Percentiles rank a stretch among this genome's conserved stretches.
Evolutionary conservation across 768 basidiomycete genomes (phyloP).

Genomic region (Lactarius evosmus): DNA sequence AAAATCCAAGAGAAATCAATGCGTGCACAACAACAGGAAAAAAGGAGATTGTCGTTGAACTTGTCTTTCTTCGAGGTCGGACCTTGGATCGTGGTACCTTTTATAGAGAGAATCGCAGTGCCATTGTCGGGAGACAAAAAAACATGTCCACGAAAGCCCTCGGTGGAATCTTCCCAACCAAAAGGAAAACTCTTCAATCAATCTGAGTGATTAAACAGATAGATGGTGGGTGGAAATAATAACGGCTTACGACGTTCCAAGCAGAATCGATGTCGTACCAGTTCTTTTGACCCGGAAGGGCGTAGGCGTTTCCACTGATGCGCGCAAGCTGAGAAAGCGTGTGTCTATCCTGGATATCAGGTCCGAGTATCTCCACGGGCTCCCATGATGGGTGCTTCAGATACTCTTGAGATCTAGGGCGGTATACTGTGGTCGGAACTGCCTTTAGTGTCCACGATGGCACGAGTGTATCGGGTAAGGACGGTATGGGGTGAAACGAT

Average conservation of each 20-base stretch:
- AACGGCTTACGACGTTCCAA: slow-evolving; percentile 55
- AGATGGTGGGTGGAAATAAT: slow-evolving; percentile 12
- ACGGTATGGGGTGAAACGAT: slow-evolving; percentile 8
- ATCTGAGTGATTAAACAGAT: slow-evolving; percentile 3
- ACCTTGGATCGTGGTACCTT: slow-evolving; percentile 82
- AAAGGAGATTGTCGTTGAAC: slow-evolving; percentile 85
- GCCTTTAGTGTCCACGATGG: slow-evolving; percentile 40
- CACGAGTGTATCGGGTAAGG: background rate
- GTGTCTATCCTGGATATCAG: slow-evolving; percentile 74
- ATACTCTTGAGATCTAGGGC: slow-evolving; percentile 51
- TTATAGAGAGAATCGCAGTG: slow-evolving; percentile 85
- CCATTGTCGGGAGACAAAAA: slow-evolving; percentile 76
- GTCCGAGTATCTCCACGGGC: slow-evolving; percentile 58
- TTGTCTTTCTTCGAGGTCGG: slow-evolving; percentile 90
- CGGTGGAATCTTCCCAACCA: slow-evolving; percentile 62
- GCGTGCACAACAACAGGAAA: slow-evolving; percentile 91
- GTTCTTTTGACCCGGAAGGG: slow-evolving; percentile 58
- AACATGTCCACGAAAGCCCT: slow-evolving; percentile 89
- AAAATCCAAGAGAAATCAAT: slow-evolving; percentile 87
- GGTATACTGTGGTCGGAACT: slow-evolving; percentile 54
- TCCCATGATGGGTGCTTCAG: slow-evolving; percentile 66
- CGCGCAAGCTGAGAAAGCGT: slow-evolving; percentile 80
- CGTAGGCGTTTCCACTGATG: slow-evolving; percentile 90
- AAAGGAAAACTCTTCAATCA: slow-evolving; percentile 66
- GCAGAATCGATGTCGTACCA: slow-evolving; percentile 80